Evolutionary conservation across 345 rosid genomes (phyloP).

Genomic region (Brassica nigra): DNA sequence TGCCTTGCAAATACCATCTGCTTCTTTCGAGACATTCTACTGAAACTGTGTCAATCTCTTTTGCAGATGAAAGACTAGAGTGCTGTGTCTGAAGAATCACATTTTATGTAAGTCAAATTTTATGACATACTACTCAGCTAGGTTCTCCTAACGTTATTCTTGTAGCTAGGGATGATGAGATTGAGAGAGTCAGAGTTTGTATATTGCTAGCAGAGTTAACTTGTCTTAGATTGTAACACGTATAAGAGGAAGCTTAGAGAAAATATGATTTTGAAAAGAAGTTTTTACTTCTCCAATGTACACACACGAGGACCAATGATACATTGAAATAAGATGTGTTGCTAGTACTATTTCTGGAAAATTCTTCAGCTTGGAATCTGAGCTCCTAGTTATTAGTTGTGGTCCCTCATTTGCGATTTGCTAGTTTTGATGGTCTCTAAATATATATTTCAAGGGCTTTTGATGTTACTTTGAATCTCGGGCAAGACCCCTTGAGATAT

Average conservation of each 20-base stretch:
- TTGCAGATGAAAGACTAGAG: conserved; percentile 31
- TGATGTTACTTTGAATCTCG: conserved; percentile 13
- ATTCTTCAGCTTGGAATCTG: conserved; percentile 33
- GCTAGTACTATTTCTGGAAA: conserved; percentile 35
- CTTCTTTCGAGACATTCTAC: background rate
- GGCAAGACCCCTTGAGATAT: conserved; percentile 26
- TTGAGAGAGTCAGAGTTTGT: conserved; percentile 26
- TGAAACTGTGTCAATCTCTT: conserved; percentile 9
- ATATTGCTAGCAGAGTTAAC: conserved; percentile 28
- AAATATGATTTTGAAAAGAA: conserved; percentile 3
- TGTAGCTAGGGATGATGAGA: conserved; percentile 37
- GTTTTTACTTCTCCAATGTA: conserved; percentile 32
- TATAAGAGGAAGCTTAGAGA: conserved; percentile 32
- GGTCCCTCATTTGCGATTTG: conserved; percentile 29
- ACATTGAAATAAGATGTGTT: conserved; percentile 36
- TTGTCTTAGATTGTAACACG: conserved; percentile 31
- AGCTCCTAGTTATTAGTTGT: conserved; percentile 34
- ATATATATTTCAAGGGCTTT: conserved; percentile 28
- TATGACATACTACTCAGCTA: conserved; percentile 23
- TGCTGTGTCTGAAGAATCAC: background rate
- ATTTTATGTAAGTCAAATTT: conserved; percentile 23
- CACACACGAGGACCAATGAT: conserved; percentile 36
- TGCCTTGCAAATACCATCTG: background rate
- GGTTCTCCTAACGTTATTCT: conserved; percentile 28
- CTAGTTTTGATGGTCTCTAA: conserved; percentile 28